phyloP scores from a whole-genome alignment of 805 yeast species.

The Naumovozyma dairenensis region DNA sequence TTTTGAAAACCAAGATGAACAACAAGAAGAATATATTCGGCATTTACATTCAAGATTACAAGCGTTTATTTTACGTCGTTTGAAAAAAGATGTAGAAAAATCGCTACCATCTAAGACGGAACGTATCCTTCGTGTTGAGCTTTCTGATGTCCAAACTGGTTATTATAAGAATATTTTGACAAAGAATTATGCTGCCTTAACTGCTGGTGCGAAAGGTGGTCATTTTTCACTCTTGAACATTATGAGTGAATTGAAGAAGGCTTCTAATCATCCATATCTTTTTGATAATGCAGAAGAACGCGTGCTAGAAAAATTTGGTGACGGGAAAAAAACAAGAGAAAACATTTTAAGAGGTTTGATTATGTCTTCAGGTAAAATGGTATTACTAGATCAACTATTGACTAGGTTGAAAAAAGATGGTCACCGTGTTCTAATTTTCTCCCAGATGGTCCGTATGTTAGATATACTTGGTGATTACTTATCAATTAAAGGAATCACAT shows the following conservation, averaged over 20 bases:
- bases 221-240: constrained; percentile 81
- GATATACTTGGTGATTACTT: constrained; percentile 93
- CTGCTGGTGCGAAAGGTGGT: constrained; percentile 67
- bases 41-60: constrained; percentile 75
- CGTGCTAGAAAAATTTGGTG: constrained; percentile 58
- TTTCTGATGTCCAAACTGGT: constrained; percentile 90
- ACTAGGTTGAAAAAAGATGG: constrained; percentile 85
- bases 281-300: constrained; percentile 88
- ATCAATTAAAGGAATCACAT: constrained; percentile 74
- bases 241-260: constrained; percentile 93
- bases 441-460: constrained; percentile 95
- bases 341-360: constrained; percentile 79
- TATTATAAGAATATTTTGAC: constrained; percentile 91
- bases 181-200: constrained; percentile 82
- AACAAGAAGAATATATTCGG: constrained; percentile 82
- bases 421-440: constrained; percentile 87
- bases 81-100: constrained; percentile 95
- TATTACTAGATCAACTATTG: constrained; percentile 77
- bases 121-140: constrained; percentile 86
- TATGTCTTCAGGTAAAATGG: constrained; percentile 99
- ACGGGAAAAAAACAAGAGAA: constrained; percentile 54
- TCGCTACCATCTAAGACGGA: constrained; percentile 94
- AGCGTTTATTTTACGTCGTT: constrained; percentile 85
- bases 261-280: constrained; percentile 92
- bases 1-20: constrained; percentile 77